These are phyloP conservation scores for Aristolochia contorta DNA, from an alignment of 164 flowering plant genomes.

Conservation along the genomic window DNA sequence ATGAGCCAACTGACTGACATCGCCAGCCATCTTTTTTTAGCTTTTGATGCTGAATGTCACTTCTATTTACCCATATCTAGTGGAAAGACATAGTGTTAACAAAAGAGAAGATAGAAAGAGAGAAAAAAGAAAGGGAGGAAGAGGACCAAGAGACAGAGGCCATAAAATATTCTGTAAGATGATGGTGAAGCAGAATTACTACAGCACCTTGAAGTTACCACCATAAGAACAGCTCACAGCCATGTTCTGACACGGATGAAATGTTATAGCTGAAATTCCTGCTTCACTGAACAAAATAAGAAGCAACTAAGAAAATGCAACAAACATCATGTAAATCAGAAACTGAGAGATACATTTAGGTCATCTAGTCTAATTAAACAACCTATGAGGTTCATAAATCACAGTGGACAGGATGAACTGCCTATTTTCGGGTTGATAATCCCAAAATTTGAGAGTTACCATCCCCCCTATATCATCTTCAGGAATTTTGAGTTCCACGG, in stretches of 20 bases:
- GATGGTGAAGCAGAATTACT: not conserved
- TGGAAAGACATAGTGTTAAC: not conserved
- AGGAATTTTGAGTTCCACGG: constrained; percentile 67
- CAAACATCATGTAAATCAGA: not conserved
- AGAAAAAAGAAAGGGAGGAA: not conserved
- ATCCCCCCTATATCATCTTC: constrained; percentile 90
- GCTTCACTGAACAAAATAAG: constrained; percentile 44
- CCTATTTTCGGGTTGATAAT: constrained; percentile 31
- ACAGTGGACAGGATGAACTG: constrained; percentile 62
- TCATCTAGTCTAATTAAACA: not conserved
- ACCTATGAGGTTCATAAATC: constrained; percentile 98
- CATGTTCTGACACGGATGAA: constrained; percentile 64
- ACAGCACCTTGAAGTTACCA: constrained; percentile 86
- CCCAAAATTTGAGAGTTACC: constrained; percentile 83
- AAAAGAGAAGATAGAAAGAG: not conserved
- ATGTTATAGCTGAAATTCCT: constrained; percentile 71
- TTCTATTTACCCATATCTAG: constrained; percentile 61
- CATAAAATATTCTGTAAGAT: not conserved
- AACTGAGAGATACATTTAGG: not conserved
- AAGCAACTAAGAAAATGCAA: not conserved
- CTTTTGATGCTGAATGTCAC: constrained; percentile 24
- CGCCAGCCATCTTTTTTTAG: constrained; percentile 56
- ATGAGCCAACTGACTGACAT: constrained; percentile 93
- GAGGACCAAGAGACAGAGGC: constrained; percentile 1
- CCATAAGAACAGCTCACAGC: constrained; percentile 81